Conservation (phyloP, 768 basidiomycete species). For the Xerocomellus amylosporus region DNA sequence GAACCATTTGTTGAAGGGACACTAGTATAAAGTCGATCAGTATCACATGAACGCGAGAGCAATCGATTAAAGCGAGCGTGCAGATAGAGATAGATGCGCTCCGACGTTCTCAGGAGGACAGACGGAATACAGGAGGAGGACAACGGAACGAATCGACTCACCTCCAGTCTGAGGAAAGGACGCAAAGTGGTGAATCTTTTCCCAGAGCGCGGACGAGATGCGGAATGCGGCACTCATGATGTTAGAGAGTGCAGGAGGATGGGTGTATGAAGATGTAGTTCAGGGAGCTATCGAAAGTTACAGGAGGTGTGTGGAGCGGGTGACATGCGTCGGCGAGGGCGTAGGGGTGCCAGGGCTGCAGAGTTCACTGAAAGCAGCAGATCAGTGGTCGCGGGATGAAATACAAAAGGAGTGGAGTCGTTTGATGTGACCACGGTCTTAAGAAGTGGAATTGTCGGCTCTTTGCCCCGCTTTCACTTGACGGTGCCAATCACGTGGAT, state of each 20-base stretch:
- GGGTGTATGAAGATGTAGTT: no score
- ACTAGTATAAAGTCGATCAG: constrained; percentile 7
- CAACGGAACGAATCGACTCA: constrained; percentile 33
- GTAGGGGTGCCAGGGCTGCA: constrained; percentile 22
- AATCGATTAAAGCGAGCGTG: not conserved
- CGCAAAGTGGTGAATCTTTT: constrained; percentile 87
- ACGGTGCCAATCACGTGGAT: not conserved
- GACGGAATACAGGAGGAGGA: no score
- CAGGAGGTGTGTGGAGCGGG: not conserved
- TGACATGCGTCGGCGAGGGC: constrained; percentile 24
- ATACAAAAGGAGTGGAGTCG: not conserved
- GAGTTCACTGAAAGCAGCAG: not conserved
- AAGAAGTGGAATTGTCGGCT: not conserved
- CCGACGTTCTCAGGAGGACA: not conserved
- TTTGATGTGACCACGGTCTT: not conserved
- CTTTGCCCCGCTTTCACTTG: no score
- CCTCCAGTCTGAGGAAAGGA: constrained; percentile 92
- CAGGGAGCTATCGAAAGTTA: constrained; percentile 14
- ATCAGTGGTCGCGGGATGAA: constrained; percentile 4
- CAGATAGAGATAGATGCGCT: not conserved
- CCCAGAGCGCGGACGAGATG: constrained; percentile 79
- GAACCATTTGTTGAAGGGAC: constrained; percentile 18
- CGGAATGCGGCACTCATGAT: constrained; percentile 52
- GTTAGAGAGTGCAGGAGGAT: not conserved
- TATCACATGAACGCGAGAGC: not conserved